Conservation (phyloP, 345 rosid genomes). For the Eucalyptus viminalis region DNA sequence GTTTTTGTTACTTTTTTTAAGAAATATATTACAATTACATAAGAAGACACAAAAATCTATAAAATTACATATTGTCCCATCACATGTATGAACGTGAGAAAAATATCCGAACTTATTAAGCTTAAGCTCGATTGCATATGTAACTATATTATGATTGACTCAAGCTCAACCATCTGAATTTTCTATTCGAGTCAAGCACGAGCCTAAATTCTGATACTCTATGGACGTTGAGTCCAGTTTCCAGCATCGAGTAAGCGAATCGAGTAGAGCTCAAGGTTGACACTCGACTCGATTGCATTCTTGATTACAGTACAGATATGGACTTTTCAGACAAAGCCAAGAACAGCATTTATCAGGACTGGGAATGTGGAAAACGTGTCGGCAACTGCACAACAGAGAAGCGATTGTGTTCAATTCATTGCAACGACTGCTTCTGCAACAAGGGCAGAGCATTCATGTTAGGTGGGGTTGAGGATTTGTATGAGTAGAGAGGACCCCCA, state of each 20-base stretch:
- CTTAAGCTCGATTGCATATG: neutral
- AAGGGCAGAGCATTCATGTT: neutral
- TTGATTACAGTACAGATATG: neutral
- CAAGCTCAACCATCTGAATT: neutral
- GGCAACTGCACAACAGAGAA: neutral
- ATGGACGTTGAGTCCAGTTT: neutral
- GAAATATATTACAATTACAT: neutral
- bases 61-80: neutral
- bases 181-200: neutral
- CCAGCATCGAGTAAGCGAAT: neutral
- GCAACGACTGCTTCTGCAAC: neutral
- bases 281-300: neutral
- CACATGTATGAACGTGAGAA: neutral
- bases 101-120: neutral
- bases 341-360: neutral
- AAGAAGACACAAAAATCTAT: neutral
- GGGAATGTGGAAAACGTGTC: neutral
- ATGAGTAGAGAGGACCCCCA: neutral
- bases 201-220: neutral
- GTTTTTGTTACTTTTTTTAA: neutral
- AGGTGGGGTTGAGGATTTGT: neutral
- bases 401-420: neutral
- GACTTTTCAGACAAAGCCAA: neutral
- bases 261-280: neutral
- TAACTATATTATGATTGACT: neutral